Base-by-base conservation (phyloP, 192 early-diverging fungal genomes). In the Mortierella hygrophila region DNA sequence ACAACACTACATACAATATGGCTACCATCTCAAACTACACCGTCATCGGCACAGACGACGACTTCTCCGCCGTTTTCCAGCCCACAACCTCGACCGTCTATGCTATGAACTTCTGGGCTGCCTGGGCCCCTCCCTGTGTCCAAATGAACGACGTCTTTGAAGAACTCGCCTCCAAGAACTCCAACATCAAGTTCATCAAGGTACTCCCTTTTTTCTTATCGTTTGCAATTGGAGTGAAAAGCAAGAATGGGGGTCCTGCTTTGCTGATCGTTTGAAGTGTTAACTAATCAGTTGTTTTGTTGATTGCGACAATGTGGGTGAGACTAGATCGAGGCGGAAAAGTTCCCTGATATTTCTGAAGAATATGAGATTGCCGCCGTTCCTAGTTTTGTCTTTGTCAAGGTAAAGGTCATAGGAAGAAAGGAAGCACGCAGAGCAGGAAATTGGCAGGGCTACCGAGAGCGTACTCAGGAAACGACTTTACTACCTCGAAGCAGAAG, bases 121-220 rank as follows among this genome's bases (percentile, higher is more conserved):
- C 87, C 21, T 99, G 96, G 96, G 96, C 96, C 42, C 92, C 93
- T 63, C 94, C 97, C 68, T 99, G 97, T 90, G 88, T 91, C 81
- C 97, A 98, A 88, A 97, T 99, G 94, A 96, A 97, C 88, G 93
- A 93, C 46, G 94, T 99, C n/a, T 96, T 99, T 86, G 90, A 90
- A 70, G 97, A 97, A 83, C 91, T 98, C 41, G 94, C 95, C 15
- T 86, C 87, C 57, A 97, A 97, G 87, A 95, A 94, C 86, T 87
- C 95, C 35, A 84, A 91, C 70, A 83, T 97, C 18, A 87, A 91
- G 65, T 98, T 97, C 83, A 86, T 98, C 82, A 91, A 93, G 90
- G 95, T 99, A 76, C 5, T 18, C 2, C 20, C 26, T 41, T 20
- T 8, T 32, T 42, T 41, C 8, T 6, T 6, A 46, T 35, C 26